Conservation (phyloP, 257 asterid genomes). For the Rubia yunnanensis region DNA sequence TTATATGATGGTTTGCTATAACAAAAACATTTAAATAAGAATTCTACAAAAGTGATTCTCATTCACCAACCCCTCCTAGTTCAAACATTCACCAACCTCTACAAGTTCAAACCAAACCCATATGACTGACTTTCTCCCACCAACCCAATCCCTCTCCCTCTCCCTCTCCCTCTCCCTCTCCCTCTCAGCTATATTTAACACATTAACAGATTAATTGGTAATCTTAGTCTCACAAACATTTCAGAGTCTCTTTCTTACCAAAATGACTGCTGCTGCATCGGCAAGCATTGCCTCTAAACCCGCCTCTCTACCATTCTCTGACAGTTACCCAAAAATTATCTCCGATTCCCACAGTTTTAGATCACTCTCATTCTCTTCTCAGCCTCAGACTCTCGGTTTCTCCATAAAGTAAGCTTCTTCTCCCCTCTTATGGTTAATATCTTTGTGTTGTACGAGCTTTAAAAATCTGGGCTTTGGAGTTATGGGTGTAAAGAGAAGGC, state of each 20-base stretch:
- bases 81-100: neutral
- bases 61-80: too few relatives aligned
- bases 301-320: constrained; percentile 5
- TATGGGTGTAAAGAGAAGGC: neutral
- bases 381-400: constrained; percentile 16
- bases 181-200: neutral
- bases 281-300: constrained; percentile 17
- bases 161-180: too few relatives aligned
- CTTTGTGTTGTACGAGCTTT: neutral
- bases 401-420: constrained; percentile 36
- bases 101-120: neutral
- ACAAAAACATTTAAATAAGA: too few relatives aligned
- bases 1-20: too few relatives aligned
- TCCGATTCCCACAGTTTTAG: constrained; percentile 20
- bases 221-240: neutral
- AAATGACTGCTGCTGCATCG: constrained; percentile 43
- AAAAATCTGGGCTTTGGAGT: neutral
- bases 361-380: constrained; percentile 48
- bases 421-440: neutral
- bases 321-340: constrained; percentile 8
- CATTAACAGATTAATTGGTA: constrained; percentile 1
- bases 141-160: too few relatives aligned
- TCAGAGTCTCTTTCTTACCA: neutral
- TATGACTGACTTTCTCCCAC: neutral
- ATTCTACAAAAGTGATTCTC: too few relatives aligned